These are phyloP conservation scores for Selenicereus undatus DNA, from an alignment of 148 eudicot genomes.

Conservation along the genomic window DNA sequence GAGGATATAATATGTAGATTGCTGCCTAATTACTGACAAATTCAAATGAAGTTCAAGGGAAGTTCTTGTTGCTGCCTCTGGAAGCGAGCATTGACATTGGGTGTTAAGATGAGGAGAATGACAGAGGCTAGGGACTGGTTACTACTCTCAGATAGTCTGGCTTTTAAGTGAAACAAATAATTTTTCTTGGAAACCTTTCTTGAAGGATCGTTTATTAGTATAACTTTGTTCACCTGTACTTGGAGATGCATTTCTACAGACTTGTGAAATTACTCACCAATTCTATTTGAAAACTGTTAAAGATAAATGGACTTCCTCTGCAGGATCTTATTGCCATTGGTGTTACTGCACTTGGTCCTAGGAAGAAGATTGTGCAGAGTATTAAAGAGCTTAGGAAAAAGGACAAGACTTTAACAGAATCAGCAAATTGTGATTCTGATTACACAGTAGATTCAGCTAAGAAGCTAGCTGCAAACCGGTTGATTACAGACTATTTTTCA, in stretches of 20 bases:
- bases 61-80: neutral
- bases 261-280: neutral
- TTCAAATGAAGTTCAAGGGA: neutral
- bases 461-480: constrained; percentile 47
- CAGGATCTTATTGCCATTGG: constrained; percentile 87
- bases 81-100: neutral
- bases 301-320: constrained; percentile 9
- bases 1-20: neutral
- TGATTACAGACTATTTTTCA: constrained; percentile 78
- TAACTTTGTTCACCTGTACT: neutral
- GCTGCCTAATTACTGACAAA: neutral
- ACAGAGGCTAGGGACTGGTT: constrained; percentile 5
- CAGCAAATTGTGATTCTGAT: constrained; percentile 31
- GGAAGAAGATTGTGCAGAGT: constrained; percentile 78
- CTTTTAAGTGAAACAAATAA: neutral
- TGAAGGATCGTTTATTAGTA: neutral
- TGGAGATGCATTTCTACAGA: neutral
- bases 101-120: neutral
- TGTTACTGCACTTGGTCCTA: constrained; percentile 85
- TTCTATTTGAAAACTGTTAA: constrained; percentile 1
- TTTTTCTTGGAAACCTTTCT: neutral
- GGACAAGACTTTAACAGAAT: constrained; percentile 25
- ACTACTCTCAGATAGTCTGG: neutral
- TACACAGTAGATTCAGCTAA: constrained; percentile 25
- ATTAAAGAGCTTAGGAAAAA: constrained; percentile 50